Base-by-base conservation (phyloP, 306 rosid genomes). In the Cicer yamashitae region DNA sequence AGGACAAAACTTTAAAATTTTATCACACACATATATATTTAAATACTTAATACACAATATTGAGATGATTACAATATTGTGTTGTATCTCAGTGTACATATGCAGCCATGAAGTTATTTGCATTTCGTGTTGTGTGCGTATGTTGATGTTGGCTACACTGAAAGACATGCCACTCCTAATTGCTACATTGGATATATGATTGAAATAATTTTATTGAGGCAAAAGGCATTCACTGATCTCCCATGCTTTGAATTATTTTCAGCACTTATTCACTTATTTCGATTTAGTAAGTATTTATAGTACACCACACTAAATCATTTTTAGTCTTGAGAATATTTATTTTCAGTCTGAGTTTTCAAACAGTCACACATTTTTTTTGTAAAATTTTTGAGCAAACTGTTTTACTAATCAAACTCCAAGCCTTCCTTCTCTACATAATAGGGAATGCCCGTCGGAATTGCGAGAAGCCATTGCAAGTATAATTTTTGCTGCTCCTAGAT, bases 401-500 rank as follows among this genome's bases (percentile, higher is more conserved):
- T 67, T 47, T 50, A 70, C 39, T 56, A 66, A 38, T 72, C 45
- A 64, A 74, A 47, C 59, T 67, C 76, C 22, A 77, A 67, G 59
- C 68, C 54, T 82, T 66, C 58, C 51, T 79, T 64, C 77, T 72
- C 41, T 44, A 48, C 66, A 65, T 80, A 6, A 73, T 77, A 92
- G 99, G 88, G 99, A 94, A 3, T 94, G 99, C 77, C 99, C 99
- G 39, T 18, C 84, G 5, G 99, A 94, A 82, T 84, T 94, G 84
- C 91, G 88, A 85, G 96, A 94, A 82, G 99, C 99, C 79, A 84
- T 92, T 76, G 86, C 99, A 3, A 94, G 96, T 84, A 88, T 94
- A 81, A 90, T 90, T 63, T 94, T 90, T 90, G 89, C 99, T 80
- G 97, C 98, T 73, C 96, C 99, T 39, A 86, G 97, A 88, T 94